Percentiles rank a stretch among this genome's conserved stretches.
Evolutionary conservation across 768 basidiomycete species (phyloP).

Genomic region (Leucosporidium creatinivorum): DNA sequence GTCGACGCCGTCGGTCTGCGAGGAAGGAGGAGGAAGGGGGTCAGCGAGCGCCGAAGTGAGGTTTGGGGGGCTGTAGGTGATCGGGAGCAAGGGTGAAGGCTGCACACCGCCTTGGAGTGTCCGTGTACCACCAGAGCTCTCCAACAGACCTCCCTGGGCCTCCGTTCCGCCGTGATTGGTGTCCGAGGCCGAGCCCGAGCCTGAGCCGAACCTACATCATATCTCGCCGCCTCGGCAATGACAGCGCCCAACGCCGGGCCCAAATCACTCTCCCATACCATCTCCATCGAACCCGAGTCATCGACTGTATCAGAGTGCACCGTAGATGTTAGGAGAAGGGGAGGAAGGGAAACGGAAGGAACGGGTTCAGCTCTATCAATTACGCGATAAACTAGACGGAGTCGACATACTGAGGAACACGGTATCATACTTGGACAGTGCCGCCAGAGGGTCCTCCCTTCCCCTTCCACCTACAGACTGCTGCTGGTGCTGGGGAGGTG

Average conservation of each 20-base stretch:
- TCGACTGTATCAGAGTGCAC: neutral
- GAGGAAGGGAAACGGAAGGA: neutral
- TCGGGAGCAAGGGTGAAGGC: too few species aligned
- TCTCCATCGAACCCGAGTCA: neutral
- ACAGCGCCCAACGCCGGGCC: neutral
- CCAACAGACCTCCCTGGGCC: too few species aligned
- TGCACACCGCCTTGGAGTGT: too few species aligned
- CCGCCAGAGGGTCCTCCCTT: neutral
- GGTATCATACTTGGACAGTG: neutral
- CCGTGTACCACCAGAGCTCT: too few species aligned
- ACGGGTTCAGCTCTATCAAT: neutral
- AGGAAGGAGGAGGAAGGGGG: neutral
- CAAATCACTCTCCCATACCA: neutral
- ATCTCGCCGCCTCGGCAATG: neutral
- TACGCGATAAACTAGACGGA: too few species aligned
- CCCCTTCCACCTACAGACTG: neutral
- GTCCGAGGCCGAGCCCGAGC: neutral
- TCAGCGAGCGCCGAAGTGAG: too few species aligned
- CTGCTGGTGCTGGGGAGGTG: neutral
- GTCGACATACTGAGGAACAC: neutral
- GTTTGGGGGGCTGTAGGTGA: neutral
- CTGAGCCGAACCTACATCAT: neutral
- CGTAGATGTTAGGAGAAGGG: too few species aligned
- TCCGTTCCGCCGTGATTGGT: too few species aligned
- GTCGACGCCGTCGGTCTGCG: constrained; percentile 18